phyloP scores from a whole-genome alignment of 257 asterid genomes.

The Echites panduratus region DNA sequence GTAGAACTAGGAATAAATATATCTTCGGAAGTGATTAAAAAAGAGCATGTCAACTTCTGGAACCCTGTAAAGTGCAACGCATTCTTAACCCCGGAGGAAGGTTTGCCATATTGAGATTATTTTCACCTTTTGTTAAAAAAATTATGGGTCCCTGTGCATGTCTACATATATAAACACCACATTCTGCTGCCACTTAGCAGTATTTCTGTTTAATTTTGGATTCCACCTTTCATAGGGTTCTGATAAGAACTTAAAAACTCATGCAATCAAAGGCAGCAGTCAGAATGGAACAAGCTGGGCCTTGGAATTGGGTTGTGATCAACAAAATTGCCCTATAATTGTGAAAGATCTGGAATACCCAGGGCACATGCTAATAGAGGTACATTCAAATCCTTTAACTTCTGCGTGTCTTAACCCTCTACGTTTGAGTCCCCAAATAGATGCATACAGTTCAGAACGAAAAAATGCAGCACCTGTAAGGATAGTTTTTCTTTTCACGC shows the following conservation, averaged over 20 bases:
- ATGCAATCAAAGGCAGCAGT: constrained; percentile 29
- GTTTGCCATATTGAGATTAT: too few relatives aligned
- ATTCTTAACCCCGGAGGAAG: too few relatives aligned
- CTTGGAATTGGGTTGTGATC: constrained; percentile 54
- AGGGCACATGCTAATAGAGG: constrained; percentile 90
- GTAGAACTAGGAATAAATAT: background rate
- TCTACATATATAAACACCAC: background rate
- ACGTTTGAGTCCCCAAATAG: background rate
- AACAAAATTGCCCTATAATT: constrained; percentile 60
- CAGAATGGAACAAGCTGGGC: constrained; percentile 90
- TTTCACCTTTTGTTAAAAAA: background rate
- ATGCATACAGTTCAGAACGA: too few relatives aligned
- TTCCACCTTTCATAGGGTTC: constrained; percentile 28
- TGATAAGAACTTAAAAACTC: constrained; percentile 23
- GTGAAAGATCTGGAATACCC: constrained; percentile 84
- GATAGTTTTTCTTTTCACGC: too few relatives aligned
- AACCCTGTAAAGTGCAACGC: background rate
- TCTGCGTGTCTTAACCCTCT: background rate
- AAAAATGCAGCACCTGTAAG: too few relatives aligned
- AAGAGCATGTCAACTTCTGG: background rate
- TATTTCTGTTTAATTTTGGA: background rate
- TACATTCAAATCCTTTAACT: constrained; percentile 10
- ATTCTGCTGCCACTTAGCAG: background rate
- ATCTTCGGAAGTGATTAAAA: background rate
- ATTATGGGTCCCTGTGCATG: too few relatives aligned